These are phyloP conservation scores for Auriscalpium vulgare DNA, from an alignment of 768 basidiomycete species.

Conservation along the genomic window DNA sequence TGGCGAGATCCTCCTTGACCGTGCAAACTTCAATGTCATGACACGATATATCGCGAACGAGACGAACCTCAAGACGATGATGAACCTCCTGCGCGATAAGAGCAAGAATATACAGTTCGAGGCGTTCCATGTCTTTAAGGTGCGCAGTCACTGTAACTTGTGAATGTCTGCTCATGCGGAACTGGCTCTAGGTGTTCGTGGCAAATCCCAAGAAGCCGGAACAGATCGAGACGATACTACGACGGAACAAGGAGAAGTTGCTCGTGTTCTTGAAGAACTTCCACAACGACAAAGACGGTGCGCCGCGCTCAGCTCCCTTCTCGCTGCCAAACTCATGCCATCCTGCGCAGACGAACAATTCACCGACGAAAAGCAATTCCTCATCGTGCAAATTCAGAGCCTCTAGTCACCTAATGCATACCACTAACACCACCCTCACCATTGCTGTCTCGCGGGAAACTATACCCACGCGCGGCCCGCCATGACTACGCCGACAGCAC, in stretches of 20 bases:
- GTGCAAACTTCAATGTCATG: slow-evolving; percentile 98
- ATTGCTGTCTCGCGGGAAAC: too few species aligned
- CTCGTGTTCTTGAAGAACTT: slow-evolving; percentile 84
- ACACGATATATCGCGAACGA: slow-evolving; percentile 94
- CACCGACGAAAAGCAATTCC: slow-evolving; percentile 93
- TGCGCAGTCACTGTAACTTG: slow-evolving; percentile 20
- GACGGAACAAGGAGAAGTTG: slow-evolving; percentile 91
- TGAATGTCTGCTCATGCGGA: neutral
- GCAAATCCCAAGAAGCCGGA: slow-evolving; percentile 99
- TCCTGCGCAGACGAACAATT: slow-evolving; percentile 78
- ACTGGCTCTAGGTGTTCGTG: slow-evolving; percentile 76
- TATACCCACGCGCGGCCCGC: too few species aligned
- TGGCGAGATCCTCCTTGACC: slow-evolving; percentile 94
- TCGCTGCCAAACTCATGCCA: neutral
- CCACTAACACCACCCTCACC: neutral
- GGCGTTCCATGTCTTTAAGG: slow-evolving; percentile 99
- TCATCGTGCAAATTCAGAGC: slow-evolving; percentile 84
- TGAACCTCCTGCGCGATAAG: slow-evolving; percentile 96
- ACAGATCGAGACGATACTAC: slow-evolving; percentile 84
- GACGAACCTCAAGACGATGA: slow-evolving; percentile 99
- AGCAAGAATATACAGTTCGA: slow-evolving; percentile 99
- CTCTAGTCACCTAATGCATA: slow-evolving; percentile 31
- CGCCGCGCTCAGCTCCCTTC: slow-evolving; percentile 12
- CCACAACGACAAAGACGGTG: slow-evolving; percentile 97
- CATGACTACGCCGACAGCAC: too few species aligned